phyloP scores from a whole-genome alignment of 225 moss, liverwort and hornwort species.

The Pleurozium schreberi region DNA sequence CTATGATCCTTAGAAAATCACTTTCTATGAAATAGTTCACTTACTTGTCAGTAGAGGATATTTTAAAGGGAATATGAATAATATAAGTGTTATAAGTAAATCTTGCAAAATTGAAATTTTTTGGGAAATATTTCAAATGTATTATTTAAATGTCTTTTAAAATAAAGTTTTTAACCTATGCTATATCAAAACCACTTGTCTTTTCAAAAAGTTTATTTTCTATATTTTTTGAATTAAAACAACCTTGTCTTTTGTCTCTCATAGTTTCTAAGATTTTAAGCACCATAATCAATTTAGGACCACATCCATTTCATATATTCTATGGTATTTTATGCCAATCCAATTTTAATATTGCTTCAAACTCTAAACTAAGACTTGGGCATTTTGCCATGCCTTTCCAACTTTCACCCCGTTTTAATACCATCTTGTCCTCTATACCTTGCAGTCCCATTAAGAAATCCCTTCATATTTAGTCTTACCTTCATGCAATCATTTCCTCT shows the following conservation, averaged over 20 bases:
- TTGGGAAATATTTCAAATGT: accelerated
- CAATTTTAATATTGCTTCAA: too few relatives aligned
- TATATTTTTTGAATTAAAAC: too few relatives aligned
- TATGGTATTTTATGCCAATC: too few relatives aligned
- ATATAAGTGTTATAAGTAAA: too few relatives aligned
- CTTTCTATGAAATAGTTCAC: neutral
- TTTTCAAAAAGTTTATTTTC: too few relatives aligned
- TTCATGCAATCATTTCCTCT: accelerated
- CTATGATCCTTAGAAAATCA: neutral
- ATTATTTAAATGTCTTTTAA: accelerated
- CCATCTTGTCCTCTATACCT: neutral
- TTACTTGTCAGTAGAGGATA: neutral
- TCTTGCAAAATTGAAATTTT: neutral
- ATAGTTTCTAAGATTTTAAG: neutral
- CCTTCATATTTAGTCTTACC: neutral
- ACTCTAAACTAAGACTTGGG: neutral
- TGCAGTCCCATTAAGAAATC: accelerated
- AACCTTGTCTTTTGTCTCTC: neutral
- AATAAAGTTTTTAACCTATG: neutral
- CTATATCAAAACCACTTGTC: neutral
- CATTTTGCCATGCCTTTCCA: neutral
- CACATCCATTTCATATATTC: neutral
- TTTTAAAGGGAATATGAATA: neutral
- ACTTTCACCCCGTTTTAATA: too few relatives aligned
- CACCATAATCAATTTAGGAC: neutral